phyloP scores from a whole-genome alignment of 352 stramenopile genomes.

The Pythium graminicola region DNA sequence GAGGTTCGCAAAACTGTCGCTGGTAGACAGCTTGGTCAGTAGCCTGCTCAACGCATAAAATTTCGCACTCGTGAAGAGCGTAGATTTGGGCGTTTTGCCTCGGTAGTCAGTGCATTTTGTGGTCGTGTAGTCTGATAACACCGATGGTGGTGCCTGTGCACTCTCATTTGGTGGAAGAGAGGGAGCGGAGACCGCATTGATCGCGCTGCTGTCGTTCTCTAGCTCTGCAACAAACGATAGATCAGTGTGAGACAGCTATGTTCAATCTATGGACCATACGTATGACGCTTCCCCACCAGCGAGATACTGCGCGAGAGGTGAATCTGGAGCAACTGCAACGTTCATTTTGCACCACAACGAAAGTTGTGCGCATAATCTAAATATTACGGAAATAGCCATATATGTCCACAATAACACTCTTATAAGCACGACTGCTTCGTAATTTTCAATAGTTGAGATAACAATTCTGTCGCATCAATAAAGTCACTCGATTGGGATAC shows the following conservation, averaged over 20 bases:
- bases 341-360: constrained; percentile 50
- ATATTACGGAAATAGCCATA: too few relatives aligned
- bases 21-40: constrained; percentile 1
- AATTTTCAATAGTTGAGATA: too few relatives aligned
- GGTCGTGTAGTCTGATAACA: background rate
- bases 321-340: constrained; percentile 32
- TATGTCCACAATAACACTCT: too few relatives aligned
- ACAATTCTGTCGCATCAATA: too few relatives aligned
- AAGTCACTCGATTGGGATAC: too few relatives aligned
- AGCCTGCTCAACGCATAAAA: background rate
- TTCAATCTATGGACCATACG: background rate
- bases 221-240: constrained; percentile 3
- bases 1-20: background rate
- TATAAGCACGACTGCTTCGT: too few relatives aligned
- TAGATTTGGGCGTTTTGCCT: background rate
- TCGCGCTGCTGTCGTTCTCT: background rate
- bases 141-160: too few relatives aligned
- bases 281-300: constrained; percentile 23
- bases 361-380: too few relatives aligned
- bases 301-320: constrained; percentile 55
- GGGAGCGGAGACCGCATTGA: background rate
- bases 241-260: background rate
- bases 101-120: background rate
- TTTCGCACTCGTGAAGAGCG: background rate
- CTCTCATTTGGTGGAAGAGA: background rate